Evolutionary conservation across 345 rosid species (phyloP).

Genomic region (Lumnitzera littorea): DNA sequence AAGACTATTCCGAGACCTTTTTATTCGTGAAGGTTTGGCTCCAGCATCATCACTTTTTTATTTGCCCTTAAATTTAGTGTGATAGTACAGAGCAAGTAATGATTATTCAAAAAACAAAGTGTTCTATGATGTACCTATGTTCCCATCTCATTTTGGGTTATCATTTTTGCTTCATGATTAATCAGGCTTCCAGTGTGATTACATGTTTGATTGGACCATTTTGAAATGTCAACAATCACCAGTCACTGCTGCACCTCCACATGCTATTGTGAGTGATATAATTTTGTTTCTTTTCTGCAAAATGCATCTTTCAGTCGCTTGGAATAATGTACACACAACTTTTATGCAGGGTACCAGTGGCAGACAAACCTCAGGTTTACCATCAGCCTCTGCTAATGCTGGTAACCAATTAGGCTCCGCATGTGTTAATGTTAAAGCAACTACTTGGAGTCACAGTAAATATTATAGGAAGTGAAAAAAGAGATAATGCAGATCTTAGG

Average conservation of each 20-base stretch:
- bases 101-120: too few species aligned
- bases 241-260: conserved; percentile 48
- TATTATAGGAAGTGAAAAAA: too few species aligned
- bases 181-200: conserved; percentile 82
- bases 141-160: conserved; percentile 9
- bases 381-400: conserved; percentile 41
- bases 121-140: background rate
- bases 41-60: background rate
- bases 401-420: conserved; percentile 51
- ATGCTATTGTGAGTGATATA: conserved; percentile 37
- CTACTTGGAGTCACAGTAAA: too few species aligned
- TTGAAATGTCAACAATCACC: conserved; percentile 85
- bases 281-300: conserved; percentile 6
- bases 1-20: conserved; percentile 84
- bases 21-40: conserved; percentile 77
- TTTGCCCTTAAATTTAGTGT: background rate
- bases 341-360: conserved; percentile 53
- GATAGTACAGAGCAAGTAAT: too few species aligned
- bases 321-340: background rate
- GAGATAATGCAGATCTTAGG: too few species aligned
- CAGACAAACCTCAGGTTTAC: conserved; percentile 72
- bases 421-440: too few species aligned
- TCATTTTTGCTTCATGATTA: conserved; percentile 4
- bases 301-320: background rate
- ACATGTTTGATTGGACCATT: conserved; percentile 93